These are phyloP conservation scores for Tripidium arundinaceum DNA, from an alignment of 202 grass and related monocot genomes.

Conservation along the genomic window DNA sequence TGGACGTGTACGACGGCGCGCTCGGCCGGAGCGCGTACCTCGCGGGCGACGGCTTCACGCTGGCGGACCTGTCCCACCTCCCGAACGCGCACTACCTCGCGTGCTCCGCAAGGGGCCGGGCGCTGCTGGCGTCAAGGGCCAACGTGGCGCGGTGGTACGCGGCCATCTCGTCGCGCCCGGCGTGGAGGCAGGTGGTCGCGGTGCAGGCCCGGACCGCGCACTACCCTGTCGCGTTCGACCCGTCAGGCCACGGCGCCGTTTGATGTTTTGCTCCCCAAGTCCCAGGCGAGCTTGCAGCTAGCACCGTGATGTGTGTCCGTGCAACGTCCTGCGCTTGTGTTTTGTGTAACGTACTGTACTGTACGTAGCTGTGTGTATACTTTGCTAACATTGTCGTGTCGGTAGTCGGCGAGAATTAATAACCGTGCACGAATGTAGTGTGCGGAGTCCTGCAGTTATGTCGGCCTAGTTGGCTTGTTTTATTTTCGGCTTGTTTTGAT, in stretches of 20 bases:
- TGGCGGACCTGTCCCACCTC: constrained; percentile 72
- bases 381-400: not conserved
- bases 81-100: constrained; percentile 48
- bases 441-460: no score
- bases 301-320: not conserved
- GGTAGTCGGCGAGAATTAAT: no score
- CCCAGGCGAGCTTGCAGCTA: not conserved
- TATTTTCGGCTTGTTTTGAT: no score
- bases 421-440: no score
- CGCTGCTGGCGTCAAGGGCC: constrained; percentile 39
- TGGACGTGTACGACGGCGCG: constrained; percentile 54
- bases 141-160: constrained; percentile 56
- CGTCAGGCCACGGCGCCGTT: not conserved
- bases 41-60: constrained; percentile 55
- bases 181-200: constrained; percentile 50
- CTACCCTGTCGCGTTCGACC: not conserved
- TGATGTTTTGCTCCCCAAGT: not conserved
- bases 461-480: no score
- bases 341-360: not conserved
- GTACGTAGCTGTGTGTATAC: no score
- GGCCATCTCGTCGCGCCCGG: constrained; percentile 38
- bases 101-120: constrained; percentile 15
- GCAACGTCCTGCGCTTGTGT: not conserved
- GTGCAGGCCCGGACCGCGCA: constrained; percentile 36
- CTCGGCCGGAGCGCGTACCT: constrained; percentile 49